Evolutionary conservation across 257 asterid species (phyloP).

Genomic region (Solanum rostratum): DNA sequence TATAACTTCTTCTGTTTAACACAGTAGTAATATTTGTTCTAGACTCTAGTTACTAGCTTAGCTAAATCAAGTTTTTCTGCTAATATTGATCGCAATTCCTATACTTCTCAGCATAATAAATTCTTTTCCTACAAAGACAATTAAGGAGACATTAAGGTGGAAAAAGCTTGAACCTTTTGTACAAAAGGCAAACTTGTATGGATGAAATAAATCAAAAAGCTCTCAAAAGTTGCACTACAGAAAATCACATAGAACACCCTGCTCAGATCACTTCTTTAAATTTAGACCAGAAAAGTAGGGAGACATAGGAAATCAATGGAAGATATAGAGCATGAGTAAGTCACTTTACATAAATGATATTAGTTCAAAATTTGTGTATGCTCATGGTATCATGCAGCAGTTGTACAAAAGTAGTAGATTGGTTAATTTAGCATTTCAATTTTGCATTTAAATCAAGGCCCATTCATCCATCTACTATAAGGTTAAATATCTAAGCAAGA

Average conservation of each 20-base stretch:
- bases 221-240: neutral
- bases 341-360: neutral
- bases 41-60: neutral
- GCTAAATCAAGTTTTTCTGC: neutral
- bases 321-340: neutral
- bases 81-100: neutral
- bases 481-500: neutral
- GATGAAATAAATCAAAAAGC: neutral
- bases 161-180: neutral
- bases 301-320: neutral
- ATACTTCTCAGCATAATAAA: neutral
- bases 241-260: neutral
- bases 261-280: neutral
- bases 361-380: neutral
- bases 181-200: neutral
- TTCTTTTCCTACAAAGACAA: neutral
- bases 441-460: neutral
- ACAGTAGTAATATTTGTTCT: neutral
- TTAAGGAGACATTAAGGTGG: neutral
- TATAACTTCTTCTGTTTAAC: neutral
- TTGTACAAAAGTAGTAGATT: neutral
- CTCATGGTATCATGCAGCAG: neutral
- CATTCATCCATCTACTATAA: neutral
- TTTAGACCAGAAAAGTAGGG: neutral
- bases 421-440: neutral